These are phyloP conservation scores for Wickerhamiella bombiphila DNA, from an alignment of 805 yeast species.

Conservation along the genomic window DNA sequence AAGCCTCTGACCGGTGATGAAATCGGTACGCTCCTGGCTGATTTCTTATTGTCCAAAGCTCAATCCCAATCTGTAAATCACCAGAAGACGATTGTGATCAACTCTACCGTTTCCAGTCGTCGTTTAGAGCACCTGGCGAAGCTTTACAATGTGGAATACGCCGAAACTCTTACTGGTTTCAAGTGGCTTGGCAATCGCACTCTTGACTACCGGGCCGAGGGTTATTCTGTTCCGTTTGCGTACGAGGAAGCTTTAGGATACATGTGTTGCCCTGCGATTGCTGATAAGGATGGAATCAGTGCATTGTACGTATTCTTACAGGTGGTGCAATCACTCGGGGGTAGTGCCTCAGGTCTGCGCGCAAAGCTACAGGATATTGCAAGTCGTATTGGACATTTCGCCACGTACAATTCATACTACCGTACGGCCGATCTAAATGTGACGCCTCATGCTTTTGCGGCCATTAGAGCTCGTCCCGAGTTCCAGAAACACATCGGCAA, in stretches of 20 bases:
- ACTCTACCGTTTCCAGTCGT: constrained; percentile 88
- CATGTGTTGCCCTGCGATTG: constrained; percentile 49
- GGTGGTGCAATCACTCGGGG: constrained; percentile 41
- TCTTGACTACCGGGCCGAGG: constrained; percentile 48
- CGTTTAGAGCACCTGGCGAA: constrained; percentile 57
- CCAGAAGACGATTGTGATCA: constrained; percentile 32
- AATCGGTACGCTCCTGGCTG: constrained; percentile 73
- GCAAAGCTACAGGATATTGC: constrained; percentile 41
- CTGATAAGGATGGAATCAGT: constrained; percentile 86
- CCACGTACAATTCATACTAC: constrained; percentile 80
- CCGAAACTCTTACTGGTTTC: constrained; percentile 87
- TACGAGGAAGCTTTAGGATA: constrained; percentile 94
- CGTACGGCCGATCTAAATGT: constrained; percentile 38
- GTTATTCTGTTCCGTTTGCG: constrained; percentile 68
- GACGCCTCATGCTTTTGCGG: constrained; percentile 41
- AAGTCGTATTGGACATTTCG: constrained; percentile 59
- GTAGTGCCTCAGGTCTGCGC: constrained; percentile 9
- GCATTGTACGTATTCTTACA: constrained; percentile 68
- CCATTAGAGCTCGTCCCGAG: constrained; percentile 37
- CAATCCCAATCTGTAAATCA: neutral
- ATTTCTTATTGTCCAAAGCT: constrained; percentile 30
- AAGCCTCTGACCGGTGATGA: constrained; percentile 81
- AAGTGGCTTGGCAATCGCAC: constrained; percentile 95
- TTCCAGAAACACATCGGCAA: constrained; percentile 32
- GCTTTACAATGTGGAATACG: constrained; percentile 42